Evolutionary conservation across 176 grass and related monocot species (phyloP).

Genomic region (Aegilops umbellulata): DNA sequence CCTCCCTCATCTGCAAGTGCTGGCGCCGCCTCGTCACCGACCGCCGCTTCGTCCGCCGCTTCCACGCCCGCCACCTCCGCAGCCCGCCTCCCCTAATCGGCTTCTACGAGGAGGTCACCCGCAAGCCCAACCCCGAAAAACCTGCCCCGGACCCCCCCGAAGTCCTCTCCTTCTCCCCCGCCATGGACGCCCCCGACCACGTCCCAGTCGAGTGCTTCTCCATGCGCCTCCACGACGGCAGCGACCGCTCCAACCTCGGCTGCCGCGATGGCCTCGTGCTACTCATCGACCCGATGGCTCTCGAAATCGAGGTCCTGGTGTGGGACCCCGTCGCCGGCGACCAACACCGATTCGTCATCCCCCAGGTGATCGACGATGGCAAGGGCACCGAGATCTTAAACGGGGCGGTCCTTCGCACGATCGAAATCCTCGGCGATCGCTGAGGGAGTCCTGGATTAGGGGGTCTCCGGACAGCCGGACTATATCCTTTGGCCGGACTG

Average conservation of each 20-base stretch:
- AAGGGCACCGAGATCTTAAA: not conserved
- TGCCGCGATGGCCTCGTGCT: constrained; percentile 12
- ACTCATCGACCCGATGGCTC: not conserved
- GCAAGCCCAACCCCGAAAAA: too few relatives aligned
- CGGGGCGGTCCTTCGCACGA: not conserved
- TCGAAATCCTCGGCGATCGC: not conserved
- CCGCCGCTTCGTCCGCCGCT: not conserved
- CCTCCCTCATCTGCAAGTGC: not conserved
- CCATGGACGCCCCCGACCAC: not conserved
- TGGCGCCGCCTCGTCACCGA: constrained; percentile 8
- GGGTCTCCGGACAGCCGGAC: too few relatives aligned
- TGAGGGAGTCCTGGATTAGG: too few relatives aligned
- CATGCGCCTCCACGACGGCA: not conserved
- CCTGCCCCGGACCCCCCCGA: not conserved
- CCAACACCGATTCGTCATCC: not conserved
- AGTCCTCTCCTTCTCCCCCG: not conserved
- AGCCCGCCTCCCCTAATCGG: not conserved
- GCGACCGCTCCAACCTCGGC: not conserved
- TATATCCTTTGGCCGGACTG: too few relatives aligned
- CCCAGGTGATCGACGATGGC: not conserved
- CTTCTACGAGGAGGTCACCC: not conserved
- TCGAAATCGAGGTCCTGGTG: not conserved
- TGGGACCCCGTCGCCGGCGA: constrained; percentile 16
- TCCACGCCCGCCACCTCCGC: not conserved
- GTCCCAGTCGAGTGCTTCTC: not conserved